Evolutionary conservation across 352 stramenopile species (phyloP).

Genomic region (Globisporangium mamillatum): DNA sequence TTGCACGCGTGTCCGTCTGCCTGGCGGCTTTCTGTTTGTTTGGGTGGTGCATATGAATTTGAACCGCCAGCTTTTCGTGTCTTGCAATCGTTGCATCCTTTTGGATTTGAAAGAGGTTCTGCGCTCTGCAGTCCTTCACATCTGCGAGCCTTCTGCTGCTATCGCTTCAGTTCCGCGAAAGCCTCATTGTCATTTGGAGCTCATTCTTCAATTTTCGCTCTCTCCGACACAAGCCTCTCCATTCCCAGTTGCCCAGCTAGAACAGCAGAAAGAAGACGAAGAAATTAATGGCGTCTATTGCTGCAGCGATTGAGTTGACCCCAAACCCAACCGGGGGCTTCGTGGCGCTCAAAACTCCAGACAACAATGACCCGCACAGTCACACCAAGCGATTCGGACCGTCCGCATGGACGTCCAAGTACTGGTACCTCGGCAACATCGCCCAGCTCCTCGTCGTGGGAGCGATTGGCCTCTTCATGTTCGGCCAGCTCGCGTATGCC

Average conservation of each 20-base stretch:
- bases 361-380: neutral
- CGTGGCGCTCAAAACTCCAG: slow-evolving; percentile 8
- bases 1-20: neutral
- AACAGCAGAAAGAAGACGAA: neutral
- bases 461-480: slow-evolving; percentile 9
- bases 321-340: slow-evolving; percentile 2
- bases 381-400: neutral
- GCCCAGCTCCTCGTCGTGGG: slow-evolving; percentile 8
- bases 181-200: neutral
- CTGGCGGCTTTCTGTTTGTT: neutral
- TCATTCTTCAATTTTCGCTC: slow-evolving; percentile 1
- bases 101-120: neutral
- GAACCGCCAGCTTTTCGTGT: neutral
- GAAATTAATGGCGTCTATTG: neutral
- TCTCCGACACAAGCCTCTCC: neutral
- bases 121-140: neutral
- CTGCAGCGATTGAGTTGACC: slow-evolving; percentile 2
- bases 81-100: neutral
- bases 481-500: slow-evolving; percentile 6
- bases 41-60: neutral
- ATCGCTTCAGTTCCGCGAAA: neutral
- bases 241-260: neutral
- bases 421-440: slow-evolving; percentile 16
- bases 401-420: slow-evolving; percentile 7
- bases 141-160: neutral